phyloP scores from a whole-genome alignment of 2,329 filamentous ascomycete species.

The Aspergillus ibericus region DNA sequence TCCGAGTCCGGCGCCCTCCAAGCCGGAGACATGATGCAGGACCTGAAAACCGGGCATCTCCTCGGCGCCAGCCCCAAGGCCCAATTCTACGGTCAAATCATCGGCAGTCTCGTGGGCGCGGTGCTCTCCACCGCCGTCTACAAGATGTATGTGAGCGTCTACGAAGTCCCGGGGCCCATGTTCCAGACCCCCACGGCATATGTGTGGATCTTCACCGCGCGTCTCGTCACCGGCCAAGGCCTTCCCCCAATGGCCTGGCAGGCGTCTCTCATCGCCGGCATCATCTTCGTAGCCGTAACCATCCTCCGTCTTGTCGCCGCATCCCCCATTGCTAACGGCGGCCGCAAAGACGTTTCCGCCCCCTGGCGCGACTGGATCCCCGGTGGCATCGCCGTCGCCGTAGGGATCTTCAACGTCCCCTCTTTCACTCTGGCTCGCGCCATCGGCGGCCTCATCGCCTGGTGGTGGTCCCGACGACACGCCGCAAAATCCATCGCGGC shows the following conservation, averaged over 20 bases:
- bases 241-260: constrained; percentile 79
- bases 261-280: constrained; percentile 73
- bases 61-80: constrained; percentile 89
- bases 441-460: constrained; percentile 72
- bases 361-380: constrained; percentile 76
- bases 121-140: constrained; percentile 86
- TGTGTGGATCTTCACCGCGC: constrained; percentile 96
- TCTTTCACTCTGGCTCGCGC: constrained; percentile 90
- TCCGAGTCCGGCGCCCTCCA: constrained; percentile 83
- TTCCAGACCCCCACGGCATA: constrained; percentile 95
- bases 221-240: constrained; percentile 87
- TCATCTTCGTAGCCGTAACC: constrained; percentile 72
- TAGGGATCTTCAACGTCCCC: constrained; percentile 97
- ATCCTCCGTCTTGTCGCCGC: constrained; percentile 62
- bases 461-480: constrained; percentile 69
- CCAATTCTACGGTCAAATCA: constrained; percentile 95
- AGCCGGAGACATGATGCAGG: constrained; percentile 94
- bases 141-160: constrained; percentile 84
- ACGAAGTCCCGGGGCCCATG: constrained; percentile 80
- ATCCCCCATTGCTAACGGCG: constrained; percentile 32
- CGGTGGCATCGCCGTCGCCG: constrained; percentile 92
- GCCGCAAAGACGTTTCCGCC: constrained; percentile 38
- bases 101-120: constrained; percentile 83
- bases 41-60: constrained; percentile 93
- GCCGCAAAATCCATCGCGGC: constrained; percentile 18